Percentiles rank a stretch among this genome's conserved stretches.
Conservation (phyloP, 805 yeast genomes). For the Saccharomycopsis javanensis region DNA sequence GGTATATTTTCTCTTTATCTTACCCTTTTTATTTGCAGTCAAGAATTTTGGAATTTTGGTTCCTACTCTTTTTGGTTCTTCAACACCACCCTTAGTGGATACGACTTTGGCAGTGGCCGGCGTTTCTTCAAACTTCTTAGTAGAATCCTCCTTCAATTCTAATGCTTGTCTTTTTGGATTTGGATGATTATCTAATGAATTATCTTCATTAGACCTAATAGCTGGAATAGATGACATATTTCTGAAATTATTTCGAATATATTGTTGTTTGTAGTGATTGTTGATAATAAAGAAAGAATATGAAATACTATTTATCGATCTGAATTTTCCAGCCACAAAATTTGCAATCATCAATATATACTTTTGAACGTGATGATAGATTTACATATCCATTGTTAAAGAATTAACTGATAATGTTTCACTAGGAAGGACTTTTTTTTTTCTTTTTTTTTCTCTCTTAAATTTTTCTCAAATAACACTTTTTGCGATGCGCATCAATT, state of each 20-base stretch:
- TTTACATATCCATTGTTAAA: neutral
- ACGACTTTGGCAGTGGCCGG: neutral
- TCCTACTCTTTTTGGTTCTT: slow-evolving; percentile 25
- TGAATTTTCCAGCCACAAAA: neutral
- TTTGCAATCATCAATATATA: neutral
- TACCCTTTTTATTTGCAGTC: slow-evolving; percentile 23
- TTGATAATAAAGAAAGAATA: neutral
- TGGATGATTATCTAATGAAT: neutral
- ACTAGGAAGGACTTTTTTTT: neutral
- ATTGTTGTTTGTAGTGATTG: too few relatives aligned
- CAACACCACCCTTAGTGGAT: neutral
- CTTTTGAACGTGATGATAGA: neutral
- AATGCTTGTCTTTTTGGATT: slow-evolving; percentile 1
- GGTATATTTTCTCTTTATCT: slow-evolving; percentile 45
- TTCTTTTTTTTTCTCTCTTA: neutral
- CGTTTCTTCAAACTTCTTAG: neutral
- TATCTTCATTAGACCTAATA: neutral
- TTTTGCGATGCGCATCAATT: slow-evolving; percentile 1
- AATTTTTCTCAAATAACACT: neutral
- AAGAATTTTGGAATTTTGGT: slow-evolving; percentile 28
- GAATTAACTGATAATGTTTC: neutral
- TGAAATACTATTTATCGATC: neutral
- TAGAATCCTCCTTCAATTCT: slow-evolving; percentile 3
- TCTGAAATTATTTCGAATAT: neutral
- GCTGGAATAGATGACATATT: neutral